These are phyloP conservation scores for Phylloporus arenicola DNA, from an alignment of 768 basidiomycete species.

Conservation along the genomic window DNA sequence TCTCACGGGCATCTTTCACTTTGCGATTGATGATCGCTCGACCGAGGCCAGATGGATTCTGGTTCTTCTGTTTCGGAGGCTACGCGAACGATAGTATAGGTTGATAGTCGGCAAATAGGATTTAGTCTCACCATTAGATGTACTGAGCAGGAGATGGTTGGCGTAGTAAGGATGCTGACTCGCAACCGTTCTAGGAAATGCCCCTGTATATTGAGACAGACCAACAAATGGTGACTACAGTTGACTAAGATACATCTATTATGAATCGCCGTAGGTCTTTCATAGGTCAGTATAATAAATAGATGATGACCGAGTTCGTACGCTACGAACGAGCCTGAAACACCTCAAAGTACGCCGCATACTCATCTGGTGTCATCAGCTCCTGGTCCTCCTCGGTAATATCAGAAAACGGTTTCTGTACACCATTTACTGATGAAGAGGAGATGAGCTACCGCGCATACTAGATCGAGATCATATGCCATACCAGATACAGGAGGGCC, in stretches of 20 bases:
- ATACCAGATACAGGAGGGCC: conserved; percentile 69
- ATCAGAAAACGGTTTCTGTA: conserved; percentile 64
- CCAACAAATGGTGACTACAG: not conserved
- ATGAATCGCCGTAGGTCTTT: conserved; percentile 2
- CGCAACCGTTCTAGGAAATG: conserved; percentile 8
- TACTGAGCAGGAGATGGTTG: not conserved
- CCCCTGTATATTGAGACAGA: not conserved
- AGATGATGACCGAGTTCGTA: not conserved
- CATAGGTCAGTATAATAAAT: conserved; percentile 11
- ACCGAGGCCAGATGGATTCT: conserved; percentile 80
- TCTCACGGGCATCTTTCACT: conserved; percentile 37
- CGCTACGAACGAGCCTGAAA: conserved; percentile 42
- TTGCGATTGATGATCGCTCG: conserved; percentile 93
- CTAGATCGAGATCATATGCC: conserved; percentile 15
- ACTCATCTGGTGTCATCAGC: conserved; percentile 90
- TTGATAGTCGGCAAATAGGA: not conserved
- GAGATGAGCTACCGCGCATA: not conserved
- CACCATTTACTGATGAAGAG: conserved; percentile 59
- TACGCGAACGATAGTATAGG: conserved; percentile 14
- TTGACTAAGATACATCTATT: conserved; percentile 15
- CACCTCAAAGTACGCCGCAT: conserved; percentile 73
- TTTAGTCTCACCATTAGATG: conserved; percentile 12
- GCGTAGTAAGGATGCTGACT: conserved; percentile 14
- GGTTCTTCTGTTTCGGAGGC: conserved; percentile 57
- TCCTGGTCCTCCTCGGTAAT: conserved; percentile 93